These are phyloP conservation scores for Globisporangium nodosum DNA, from an alignment of 352 stramenopile genomes.

Conservation along the genomic window DNA sequence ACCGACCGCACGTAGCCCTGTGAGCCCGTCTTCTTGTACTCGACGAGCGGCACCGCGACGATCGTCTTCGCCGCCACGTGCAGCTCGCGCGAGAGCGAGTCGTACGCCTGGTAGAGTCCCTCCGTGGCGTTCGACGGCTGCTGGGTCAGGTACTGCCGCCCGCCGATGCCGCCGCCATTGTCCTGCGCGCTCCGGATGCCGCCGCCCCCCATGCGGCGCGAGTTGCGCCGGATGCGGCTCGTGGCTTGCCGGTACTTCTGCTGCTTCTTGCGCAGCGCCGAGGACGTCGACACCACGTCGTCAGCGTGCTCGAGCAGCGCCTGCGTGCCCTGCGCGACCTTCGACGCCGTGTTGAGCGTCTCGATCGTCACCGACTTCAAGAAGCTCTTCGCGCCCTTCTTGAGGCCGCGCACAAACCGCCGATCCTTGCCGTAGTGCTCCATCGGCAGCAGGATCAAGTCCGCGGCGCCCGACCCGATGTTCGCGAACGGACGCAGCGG, in stretches of 20 bases:
- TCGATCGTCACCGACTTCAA: slow-evolving; percentile 86
- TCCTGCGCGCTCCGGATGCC: slow-evolving; percentile 74
- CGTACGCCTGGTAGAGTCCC: slow-evolving; percentile 80
- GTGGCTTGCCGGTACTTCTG: slow-evolving; percentile 76
- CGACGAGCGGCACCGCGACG: slow-evolving; percentile 81
- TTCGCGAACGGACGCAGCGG: slow-evolving; percentile 82
- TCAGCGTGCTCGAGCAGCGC: slow-evolving; percentile 78
- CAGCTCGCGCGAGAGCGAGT: slow-evolving; percentile 76
- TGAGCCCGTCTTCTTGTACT: slow-evolving; percentile 89
- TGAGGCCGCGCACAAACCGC: slow-evolving; percentile 74
- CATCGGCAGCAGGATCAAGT: slow-evolving; percentile 83
- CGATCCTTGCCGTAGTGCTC: slow-evolving; percentile 83
- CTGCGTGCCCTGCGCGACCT: slow-evolving; percentile 78
- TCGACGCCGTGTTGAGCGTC: slow-evolving; percentile 81
- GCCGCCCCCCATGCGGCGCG: slow-evolving; percentile 64
- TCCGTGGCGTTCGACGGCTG: slow-evolving; percentile 80
- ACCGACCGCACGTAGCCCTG: slow-evolving; percentile 85
- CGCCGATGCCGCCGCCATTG: slow-evolving; percentile 62
- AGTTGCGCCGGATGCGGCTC: slow-evolving; percentile 78
- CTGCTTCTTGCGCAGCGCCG: slow-evolving; percentile 53
- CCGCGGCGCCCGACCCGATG: slow-evolving; percentile 76
- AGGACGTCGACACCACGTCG: slow-evolving; percentile 70
- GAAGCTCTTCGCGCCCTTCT: slow-evolving; percentile 85
- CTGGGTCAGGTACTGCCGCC: slow-evolving; percentile 74
- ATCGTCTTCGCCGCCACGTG: slow-evolving; percentile 86